These are phyloP conservation scores for Trichoderma harzianum DNA, from an alignment of 2,329 filamentous ascomycete genomes.

Conservation along the genomic window DNA sequence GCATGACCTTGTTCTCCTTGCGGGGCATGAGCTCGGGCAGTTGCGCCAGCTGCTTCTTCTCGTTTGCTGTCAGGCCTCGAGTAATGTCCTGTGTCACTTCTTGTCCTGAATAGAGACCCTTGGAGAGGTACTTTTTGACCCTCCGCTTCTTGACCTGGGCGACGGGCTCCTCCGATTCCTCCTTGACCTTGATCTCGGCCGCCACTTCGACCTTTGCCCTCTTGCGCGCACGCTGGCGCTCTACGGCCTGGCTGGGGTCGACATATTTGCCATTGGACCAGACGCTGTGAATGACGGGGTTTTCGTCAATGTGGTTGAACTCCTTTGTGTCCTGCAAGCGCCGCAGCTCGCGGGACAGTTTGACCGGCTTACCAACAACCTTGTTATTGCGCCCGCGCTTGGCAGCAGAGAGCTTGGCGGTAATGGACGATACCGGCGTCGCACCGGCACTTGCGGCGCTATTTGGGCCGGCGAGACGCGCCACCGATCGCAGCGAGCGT, in stretches of 20 bases:
- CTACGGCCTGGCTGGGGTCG: slow-evolving; percentile 41
- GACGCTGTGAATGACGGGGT: slow-evolving; percentile 55
- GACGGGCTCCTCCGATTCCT: slow-evolving; percentile 38
- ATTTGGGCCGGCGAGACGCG: slow-evolving; percentile 37
- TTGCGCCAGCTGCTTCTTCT: slow-evolving; percentile 50
- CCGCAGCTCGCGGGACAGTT: slow-evolving; percentile 55
- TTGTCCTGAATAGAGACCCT: slow-evolving; percentile 87
- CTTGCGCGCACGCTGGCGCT: slow-evolving; percentile 36
- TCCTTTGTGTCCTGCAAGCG: slow-evolving; percentile 62
- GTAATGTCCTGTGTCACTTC: slow-evolving; percentile 48
- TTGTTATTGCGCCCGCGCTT: slow-evolving; percentile 60
- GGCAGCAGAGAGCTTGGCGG: slow-evolving; percentile 49
- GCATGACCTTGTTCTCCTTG: slow-evolving; percentile 58
- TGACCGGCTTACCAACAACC: slow-evolving; percentile 32
- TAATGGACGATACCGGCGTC: slow-evolving; percentile 40
- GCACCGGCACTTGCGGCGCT: slow-evolving; percentile 28
- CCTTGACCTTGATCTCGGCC: slow-evolving; percentile 14
- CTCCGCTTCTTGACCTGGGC: slow-evolving; percentile 42
- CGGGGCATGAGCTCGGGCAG: slow-evolving; percentile 47
- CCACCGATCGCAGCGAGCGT: slow-evolving; percentile 39
- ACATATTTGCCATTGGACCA: slow-evolving; percentile 66
- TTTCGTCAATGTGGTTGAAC: slow-evolving; percentile 55
- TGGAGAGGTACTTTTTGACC: slow-evolving; percentile 72
- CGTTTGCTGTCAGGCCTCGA: slow-evolving; percentile 46
- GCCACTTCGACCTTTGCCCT: slow-evolving; percentile 21